phyloP scores from a whole-genome alignment of 1,284 basidiomycete species.

The Apiotrichum montevideense region DNA sequence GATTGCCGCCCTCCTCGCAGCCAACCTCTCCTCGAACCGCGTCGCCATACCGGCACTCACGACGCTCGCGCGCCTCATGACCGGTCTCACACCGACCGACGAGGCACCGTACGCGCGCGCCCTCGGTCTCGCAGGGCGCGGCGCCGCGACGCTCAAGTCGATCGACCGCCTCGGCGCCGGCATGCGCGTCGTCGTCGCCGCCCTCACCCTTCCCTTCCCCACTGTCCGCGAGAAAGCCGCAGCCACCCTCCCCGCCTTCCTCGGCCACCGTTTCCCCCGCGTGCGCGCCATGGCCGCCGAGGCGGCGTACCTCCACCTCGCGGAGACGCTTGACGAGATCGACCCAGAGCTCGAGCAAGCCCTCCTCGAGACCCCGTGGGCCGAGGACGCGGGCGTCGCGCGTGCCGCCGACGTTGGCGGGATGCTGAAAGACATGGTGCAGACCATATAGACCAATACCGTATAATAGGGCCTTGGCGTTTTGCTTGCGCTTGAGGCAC shows the following conservation, averaged over 20 bases:
- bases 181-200: slow-evolving; percentile 62
- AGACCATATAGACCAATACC: too few relatives aligned
- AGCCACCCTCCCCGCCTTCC: slow-evolving; percentile 54
- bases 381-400: slow-evolving; percentile 14
- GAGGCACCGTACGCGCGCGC: slow-evolving; percentile 1
- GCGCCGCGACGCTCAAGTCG: slow-evolving; percentile 57
- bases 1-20: slow-evolving; percentile 53
- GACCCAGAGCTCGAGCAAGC: slow-evolving; percentile 69
- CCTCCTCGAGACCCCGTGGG: slow-evolving; percentile 75
- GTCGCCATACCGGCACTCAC: slow-evolving; percentile 71
- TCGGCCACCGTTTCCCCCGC: slow-evolving; percentile 69
- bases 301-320: slow-evolving; percentile 66
- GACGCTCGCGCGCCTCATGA: slow-evolving; percentile 64
- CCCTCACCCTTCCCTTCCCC: slow-evolving; percentile 4
- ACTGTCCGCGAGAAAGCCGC: slow-evolving; percentile 52
- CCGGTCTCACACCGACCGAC: slow-evolving; percentile 45
- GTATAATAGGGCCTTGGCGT: too few relatives aligned
- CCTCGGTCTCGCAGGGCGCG: slow-evolving; percentile 15
- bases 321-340: slow-evolving; percentile 60
- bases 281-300: slow-evolving; percentile 73
- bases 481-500: background rate
- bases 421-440: background rate
- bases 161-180: slow-evolving; percentile 66
- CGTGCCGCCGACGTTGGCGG: slow-evolving; percentile 11
- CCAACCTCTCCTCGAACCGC: slow-evolving; percentile 58